Conservation (phyloP, 140 eudicot genomes). For the Cichorium intybus region DNA sequence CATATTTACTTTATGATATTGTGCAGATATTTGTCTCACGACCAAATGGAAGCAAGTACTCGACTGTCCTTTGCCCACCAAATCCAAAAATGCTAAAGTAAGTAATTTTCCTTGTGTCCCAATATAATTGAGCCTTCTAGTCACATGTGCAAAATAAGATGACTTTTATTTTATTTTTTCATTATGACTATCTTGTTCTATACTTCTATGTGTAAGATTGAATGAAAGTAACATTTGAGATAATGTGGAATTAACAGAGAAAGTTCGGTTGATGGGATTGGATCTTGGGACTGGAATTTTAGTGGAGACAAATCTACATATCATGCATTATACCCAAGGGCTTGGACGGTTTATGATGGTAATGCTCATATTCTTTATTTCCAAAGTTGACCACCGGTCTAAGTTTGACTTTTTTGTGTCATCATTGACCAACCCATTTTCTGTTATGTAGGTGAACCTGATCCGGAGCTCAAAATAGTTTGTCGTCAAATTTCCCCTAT, state of each 20-base stretch:
- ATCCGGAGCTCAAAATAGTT: slow-evolving; percentile 75
- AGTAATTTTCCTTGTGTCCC: slow-evolving; percentile 7
- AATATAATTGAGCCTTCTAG: no score
- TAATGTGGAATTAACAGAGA: slow-evolving; percentile 45
- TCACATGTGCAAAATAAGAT: no score
- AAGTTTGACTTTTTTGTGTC: slow-evolving; percentile 3
- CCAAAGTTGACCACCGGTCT: slow-evolving; percentile 9
- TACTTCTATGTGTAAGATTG: background rate
- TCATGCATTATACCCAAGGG: slow-evolving; percentile 91
- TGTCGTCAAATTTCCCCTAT: slow-evolving; percentile 93
- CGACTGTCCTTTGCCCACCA: slow-evolving; percentile 78
- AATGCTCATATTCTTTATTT: slow-evolving; percentile 11
- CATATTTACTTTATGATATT: slow-evolving; percentile 5
- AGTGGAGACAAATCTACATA: slow-evolving; percentile 68
- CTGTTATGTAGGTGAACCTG: slow-evolving; percentile 80
- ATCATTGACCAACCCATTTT: background rate
- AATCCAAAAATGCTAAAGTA: slow-evolving; percentile 55
- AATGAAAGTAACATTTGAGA: background rate
- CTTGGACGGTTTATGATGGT: slow-evolving; percentile 98
- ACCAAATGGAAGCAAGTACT: slow-evolving; percentile 63
- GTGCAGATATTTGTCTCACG: slow-evolving; percentile 88
- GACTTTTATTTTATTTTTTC: background rate
- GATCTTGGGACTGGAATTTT: slow-evolving; percentile 98
- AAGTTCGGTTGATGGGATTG: slow-evolving; percentile 62
- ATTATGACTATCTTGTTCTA: background rate